Evolutionary conservation across 768 basidiomycete species (phyloP).

Genomic region (Mycena crocata): DNA sequence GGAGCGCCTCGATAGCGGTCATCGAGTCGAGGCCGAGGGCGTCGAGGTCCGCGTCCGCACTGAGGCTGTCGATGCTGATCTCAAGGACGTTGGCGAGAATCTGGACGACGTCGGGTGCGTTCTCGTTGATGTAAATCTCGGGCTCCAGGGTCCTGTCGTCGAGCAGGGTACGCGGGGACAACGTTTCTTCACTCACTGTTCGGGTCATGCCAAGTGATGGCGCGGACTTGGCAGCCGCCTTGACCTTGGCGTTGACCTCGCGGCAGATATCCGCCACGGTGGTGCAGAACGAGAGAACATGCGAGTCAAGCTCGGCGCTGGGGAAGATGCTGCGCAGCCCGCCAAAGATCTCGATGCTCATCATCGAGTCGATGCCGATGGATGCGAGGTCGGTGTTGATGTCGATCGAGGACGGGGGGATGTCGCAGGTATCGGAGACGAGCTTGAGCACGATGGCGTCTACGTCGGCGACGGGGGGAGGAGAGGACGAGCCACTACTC

Average conservation of each 20-base stretch:
- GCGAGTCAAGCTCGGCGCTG: slow-evolving; percentile 40
- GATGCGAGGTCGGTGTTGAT: slow-evolving; percentile 57
- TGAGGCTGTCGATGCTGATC: slow-evolving; percentile 50
- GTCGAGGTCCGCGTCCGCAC: slow-evolving; percentile 59
- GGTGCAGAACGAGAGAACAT: slow-evolving; percentile 48
- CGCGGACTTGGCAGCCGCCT: not conserved
- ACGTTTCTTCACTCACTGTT: slow-evolving; percentile 33
- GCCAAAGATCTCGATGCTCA: slow-evolving; percentile 66
- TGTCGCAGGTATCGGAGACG: slow-evolving; percentile 55
- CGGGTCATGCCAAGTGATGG: slow-evolving; percentile 18
- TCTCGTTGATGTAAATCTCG: too few relatives aligned
- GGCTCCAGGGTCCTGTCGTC: slow-evolving; percentile 51
- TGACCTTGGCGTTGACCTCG: slow-evolving; percentile 38
- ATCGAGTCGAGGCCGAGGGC: slow-evolving; percentile 73
- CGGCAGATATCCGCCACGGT: slow-evolving; percentile 51
- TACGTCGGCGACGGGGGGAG: slow-evolving; percentile 34
- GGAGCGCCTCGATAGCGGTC: slow-evolving; percentile 69
- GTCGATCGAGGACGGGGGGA: slow-evolving; percentile 48
- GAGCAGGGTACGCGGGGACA: slow-evolving; percentile 56
- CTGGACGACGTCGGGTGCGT: slow-evolving; percentile 44
- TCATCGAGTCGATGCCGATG: slow-evolving; percentile 74
- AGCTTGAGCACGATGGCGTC: slow-evolving; percentile 47
- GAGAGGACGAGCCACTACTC: not conserved
- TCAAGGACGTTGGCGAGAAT: slow-evolving; percentile 63
- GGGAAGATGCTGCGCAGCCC: slow-evolving; percentile 53